Evolutionary conservation across 2,329 filamentous ascomycete genomes (phyloP).

Genomic region (Curvularia sp.): DNA sequence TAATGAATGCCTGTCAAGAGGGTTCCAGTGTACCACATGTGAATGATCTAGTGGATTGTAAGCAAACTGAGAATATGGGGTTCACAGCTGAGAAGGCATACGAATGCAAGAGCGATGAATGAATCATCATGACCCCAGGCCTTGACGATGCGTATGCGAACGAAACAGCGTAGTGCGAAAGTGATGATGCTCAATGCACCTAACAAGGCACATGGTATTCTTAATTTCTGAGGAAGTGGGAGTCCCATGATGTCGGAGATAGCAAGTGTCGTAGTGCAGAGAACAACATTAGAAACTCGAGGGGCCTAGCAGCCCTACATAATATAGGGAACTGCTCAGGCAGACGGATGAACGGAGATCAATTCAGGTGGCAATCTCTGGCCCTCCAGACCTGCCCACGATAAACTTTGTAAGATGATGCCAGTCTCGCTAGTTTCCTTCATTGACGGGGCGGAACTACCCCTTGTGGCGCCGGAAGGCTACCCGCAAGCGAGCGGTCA

Average conservation of each 20-base stretch:
- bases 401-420: not conserved
- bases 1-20: conserved; percentile 22
- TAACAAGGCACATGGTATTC: conserved; percentile 11
- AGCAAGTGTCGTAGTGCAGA: not conserved
- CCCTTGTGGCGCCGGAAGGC: not conserved
- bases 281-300: not conserved
- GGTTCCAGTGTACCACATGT: conserved; percentile 24
- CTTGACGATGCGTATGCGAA: conserved; percentile 19
- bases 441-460: not conserved
- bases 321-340: not conserved
- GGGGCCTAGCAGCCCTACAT: not conserved
- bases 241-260: conserved; percentile 11
- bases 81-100: conserved; percentile 5
- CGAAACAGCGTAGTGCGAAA: conserved; percentile 22
- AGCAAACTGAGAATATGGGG: not conserved
- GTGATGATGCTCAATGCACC: conserved; percentile 22
- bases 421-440: not conserved
- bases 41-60: conserved; percentile 7
- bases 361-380: not conserved
- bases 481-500: not conserved
- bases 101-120: conserved; percentile 23
- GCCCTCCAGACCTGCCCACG: not conserved
- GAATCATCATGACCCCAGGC: conserved; percentile 26
- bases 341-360: not conserved
- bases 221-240: conserved; percentile 15